Conservation (phyloP, 2,329 filamentous ascomycete genomes). For the Anthostomella pinea region DNA sequence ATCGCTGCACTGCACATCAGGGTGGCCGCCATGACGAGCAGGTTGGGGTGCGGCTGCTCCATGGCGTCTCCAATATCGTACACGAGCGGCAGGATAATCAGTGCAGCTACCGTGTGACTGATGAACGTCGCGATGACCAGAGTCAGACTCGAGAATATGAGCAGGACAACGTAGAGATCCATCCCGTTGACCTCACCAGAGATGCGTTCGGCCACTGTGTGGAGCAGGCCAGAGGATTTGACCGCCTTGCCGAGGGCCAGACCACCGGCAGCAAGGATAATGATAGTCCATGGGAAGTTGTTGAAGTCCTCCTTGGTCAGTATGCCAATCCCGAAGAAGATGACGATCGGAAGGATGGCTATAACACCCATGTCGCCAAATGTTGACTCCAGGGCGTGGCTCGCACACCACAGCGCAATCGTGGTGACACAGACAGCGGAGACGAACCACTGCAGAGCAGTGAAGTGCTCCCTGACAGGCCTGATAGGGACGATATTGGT, state of each 20-base stretch:
- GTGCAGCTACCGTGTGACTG: constrained; percentile 90
- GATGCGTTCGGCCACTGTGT: constrained; percentile 80
- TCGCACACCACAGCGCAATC: constrained; percentile 88
- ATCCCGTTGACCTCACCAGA: constrained; percentile 71
- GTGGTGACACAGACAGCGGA: constrained; percentile 77
- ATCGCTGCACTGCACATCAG: constrained; percentile 98
- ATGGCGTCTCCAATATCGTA: constrained; percentile 80
- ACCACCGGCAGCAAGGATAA: constrained; percentile 93
- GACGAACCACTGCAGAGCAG: constrained; percentile 90
- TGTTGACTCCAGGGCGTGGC: constrained; percentile 78
- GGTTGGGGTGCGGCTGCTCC: constrained; percentile 86
- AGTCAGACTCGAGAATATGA: constrained; percentile 82
- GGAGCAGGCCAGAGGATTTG: constrained; percentile 85
- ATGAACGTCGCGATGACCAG: constrained; percentile 96
- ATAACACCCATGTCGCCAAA: constrained; percentile 99
- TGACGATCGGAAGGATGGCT: constrained; percentile 89
- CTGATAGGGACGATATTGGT: constrained; percentile 91
- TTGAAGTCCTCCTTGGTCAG: constrained; percentile 99
- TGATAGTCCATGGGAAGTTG: constrained; percentile 99
- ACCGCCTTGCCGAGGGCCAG: constrained; percentile 91
- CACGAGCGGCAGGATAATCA: constrained; percentile 92
- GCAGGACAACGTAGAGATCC: constrained; percentile 79
- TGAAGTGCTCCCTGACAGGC: constrained; percentile 83
- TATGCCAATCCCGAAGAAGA: constrained; percentile 96
- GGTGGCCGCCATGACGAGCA: constrained; percentile 91